phyloP scores from a whole-genome alignment of 2,329 filamentous ascomycete genomes.

The Calonectria hongkongensis region DNA sequence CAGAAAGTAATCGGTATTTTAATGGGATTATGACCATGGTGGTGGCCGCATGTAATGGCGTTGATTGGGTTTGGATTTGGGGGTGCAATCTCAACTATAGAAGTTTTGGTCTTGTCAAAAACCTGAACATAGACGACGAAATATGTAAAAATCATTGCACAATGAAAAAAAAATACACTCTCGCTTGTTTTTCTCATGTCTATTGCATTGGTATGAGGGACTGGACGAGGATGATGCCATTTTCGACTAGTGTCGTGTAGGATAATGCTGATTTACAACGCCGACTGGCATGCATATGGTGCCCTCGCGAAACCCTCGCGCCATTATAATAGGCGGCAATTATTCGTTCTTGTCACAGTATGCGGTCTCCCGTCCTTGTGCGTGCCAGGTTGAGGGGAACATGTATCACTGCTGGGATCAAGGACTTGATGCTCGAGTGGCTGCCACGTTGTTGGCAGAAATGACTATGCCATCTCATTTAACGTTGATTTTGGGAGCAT shows the following conservation, averaged over 20 bases:
- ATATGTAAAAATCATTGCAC: constrained; percentile 32
- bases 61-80: constrained; percentile 48
- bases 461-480: neutral
- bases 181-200: neutral
- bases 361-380: constrained; percentile 8
- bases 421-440: neutral
- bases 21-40: constrained; percentile 48
- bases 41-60: constrained; percentile 53
- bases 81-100: constrained; percentile 55
- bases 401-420: constrained; percentile 30
- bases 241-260: neutral
- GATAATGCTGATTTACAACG: constrained; percentile 7
- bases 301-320: neutral
- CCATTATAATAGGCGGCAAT: neutral
- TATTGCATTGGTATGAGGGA: neutral
- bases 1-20: constrained; percentile 44
- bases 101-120: constrained; percentile 55
- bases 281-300: neutral
- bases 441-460: neutral
- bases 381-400: constrained; percentile 17
- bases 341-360: neutral
- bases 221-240: neutral
- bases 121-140: constrained; percentile 42
- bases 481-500: neutral
- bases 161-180: constrained; percentile 3